phyloP scores from a whole-genome alignment of 2,329 filamentous ascomycete genomes.

The Coniochaeta sp. region DNA sequence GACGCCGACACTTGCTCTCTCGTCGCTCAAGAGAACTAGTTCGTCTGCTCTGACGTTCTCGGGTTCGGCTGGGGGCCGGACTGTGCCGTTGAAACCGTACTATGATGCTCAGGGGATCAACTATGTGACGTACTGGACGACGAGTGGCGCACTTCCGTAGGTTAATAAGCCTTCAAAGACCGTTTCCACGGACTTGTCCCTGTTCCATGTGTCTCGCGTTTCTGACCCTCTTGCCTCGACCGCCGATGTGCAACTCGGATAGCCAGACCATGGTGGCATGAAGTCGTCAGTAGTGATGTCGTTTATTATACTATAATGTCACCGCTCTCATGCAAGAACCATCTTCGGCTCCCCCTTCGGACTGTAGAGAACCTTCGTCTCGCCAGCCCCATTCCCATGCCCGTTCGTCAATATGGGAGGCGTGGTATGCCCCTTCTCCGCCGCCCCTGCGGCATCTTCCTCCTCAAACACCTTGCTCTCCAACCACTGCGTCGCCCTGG shows the following conservation, averaged over 20 bases:
- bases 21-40: conserved; percentile 5
- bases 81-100: conserved; percentile 27
- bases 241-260: no score
- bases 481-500: conserved; percentile 36
- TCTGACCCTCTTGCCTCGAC: no score
- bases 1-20: conserved; percentile 23
- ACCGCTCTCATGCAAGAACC: neutral
- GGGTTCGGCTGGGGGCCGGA: conserved; percentile 21
- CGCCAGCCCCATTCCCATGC: neutral
- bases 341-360: neutral
- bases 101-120: conserved; percentile 34
- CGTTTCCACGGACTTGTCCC: no score
- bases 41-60: conserved; percentile 20
- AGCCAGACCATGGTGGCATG: no score
- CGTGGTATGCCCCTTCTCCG: conserved; percentile 16
- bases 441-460: conserved; percentile 20
- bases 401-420: neutral
- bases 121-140: conserved; percentile 34
- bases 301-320: neutral
- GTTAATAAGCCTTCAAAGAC: no score
- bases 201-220: no score
- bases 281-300: no score
- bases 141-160: conserved; percentile 6
- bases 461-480: conserved; percentile 40
- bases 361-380: neutral